Evolutionary conservation across 108 stramenopile species (phyloP).

Genomic region (Epithemia pelagica): DNA sequence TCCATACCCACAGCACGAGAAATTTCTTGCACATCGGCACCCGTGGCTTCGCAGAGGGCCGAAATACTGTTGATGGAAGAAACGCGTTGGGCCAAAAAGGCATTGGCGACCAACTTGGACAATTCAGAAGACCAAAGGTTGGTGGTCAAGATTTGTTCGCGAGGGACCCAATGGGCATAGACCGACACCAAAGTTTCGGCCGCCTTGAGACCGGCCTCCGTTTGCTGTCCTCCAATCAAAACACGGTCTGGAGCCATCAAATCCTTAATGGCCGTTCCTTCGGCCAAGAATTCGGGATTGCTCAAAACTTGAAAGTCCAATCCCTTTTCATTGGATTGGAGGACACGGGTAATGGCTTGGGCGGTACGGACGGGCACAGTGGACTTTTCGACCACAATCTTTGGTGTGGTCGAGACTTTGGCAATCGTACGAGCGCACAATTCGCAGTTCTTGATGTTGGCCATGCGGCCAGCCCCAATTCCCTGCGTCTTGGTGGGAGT

Average conservation of each 20-base stretch:
- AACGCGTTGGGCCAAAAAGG: constrained; percentile 98
- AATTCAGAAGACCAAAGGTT: constrained; percentile 99
- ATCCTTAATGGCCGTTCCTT: constrained; percentile 97
- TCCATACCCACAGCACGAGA: constrained; percentile 96
- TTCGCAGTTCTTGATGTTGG: constrained; percentile 99
- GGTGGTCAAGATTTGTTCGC: constrained; percentile 93
- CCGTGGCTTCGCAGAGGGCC: constrained; percentile 98
- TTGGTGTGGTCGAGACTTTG: constrained; percentile 76
- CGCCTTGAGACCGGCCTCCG: constrained; percentile 78
- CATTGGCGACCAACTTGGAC: constrained; percentile 98
- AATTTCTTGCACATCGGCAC: constrained; percentile 95
- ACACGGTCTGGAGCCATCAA: constrained; percentile 93
- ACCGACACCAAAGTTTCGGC: constrained; percentile 72
- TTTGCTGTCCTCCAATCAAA: constrained; percentile 96
- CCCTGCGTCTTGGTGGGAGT: constrained; percentile 98
- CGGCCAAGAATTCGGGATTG: constrained; percentile 99
- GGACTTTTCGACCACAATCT: constrained; percentile 99
- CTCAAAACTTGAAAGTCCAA: constrained; percentile 93
- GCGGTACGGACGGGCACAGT: constrained; percentile 99
- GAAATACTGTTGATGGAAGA: constrained; percentile 99
- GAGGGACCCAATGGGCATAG: constrained; percentile 94
- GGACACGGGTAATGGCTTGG: constrained; percentile 91
- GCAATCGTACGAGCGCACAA: constrained; percentile 99
- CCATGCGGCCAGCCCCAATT: constrained; percentile 98
- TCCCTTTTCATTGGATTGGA: constrained; percentile 88